A percentile compares a stretch with the other conserved stretches of the same genome.
Evolutionary conservation across 164 flowering plant genomes (phyloP).

Genomic region (Houttuynia cordata): DNA sequence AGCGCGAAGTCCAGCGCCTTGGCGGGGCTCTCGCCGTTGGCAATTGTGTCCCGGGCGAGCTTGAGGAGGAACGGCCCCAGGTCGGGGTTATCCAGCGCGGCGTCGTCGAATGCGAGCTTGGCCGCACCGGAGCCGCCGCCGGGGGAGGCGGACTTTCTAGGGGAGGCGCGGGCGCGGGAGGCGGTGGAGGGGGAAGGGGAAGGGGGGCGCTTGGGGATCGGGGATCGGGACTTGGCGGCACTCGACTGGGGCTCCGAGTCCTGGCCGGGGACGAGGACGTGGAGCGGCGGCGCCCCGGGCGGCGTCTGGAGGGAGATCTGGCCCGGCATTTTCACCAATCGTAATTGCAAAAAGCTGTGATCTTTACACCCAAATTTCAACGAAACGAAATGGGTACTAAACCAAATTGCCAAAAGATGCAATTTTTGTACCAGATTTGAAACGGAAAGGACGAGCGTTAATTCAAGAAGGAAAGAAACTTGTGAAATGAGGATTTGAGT

Average conservation of each 20-base stretch:
- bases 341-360: not conserved
- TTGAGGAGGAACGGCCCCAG: constrained; percentile 92
- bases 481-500: too few relatives aligned
- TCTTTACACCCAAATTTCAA: too few relatives aligned
- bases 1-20: constrained; percentile 89
- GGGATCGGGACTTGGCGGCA: constrained; percentile 26
- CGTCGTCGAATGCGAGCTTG: constrained; percentile 29
- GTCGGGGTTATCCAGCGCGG: constrained; percentile 92
- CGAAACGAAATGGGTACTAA: too few relatives aligned
- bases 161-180: constrained; percentile 47
- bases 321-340: constrained; percentile 10
- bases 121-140: not conserved
- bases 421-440: too few relatives aligned
- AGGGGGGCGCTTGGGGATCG: constrained; percentile 39
- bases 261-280: constrained; percentile 6
- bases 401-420: not conserved
- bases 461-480: too few relatives aligned
- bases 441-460: too few relatives aligned
- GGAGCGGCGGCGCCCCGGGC: constrained; percentile 11
- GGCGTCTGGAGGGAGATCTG: constrained; percentile 14
- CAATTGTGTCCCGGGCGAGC: constrained; percentile 82
- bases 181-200: constrained; percentile 64
- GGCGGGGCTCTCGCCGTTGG: constrained; percentile 80
- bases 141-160: constrained; percentile 38
- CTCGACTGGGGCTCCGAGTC: constrained; percentile 11